A percentile compares a stretch with the other conserved stretches of the same genome.
phyloP scores from a whole-genome alignment of 1,284 basidiomycete genomes.

The Apiotrichum sp. region DNA sequence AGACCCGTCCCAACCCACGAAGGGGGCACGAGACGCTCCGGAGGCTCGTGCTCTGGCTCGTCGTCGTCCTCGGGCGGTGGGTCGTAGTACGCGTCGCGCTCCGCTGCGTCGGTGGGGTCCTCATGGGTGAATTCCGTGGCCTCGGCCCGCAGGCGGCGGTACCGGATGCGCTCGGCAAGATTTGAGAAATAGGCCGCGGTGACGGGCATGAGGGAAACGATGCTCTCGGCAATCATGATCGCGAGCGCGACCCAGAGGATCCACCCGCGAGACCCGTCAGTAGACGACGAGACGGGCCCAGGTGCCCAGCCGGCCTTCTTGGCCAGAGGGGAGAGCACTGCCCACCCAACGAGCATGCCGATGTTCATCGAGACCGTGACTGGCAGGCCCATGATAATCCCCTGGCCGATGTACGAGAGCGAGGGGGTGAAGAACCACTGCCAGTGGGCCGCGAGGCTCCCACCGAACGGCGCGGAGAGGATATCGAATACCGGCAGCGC shows the following conservation, averaged over 20 bases:
- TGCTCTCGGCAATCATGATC: slow-evolving; percentile 83
- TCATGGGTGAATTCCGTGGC: slow-evolving; percentile 4
- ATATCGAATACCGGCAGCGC: slow-evolving; percentile 83
- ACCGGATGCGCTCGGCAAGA: slow-evolving; percentile 22
- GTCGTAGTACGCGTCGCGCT: slow-evolving; percentile 35
- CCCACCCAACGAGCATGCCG: slow-evolving; percentile 96
- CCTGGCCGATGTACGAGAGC: slow-evolving; percentile 84
- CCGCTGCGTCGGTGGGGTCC: slow-evolving; percentile 16
- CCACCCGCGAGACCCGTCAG: slow-evolving; percentile 79
- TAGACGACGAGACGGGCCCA: slow-evolving; percentile 76
- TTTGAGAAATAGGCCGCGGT: slow-evolving; percentile 54
- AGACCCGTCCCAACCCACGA: slow-evolving; percentile 72
- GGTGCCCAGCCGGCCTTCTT: slow-evolving; percentile 82
- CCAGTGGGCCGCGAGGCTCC: slow-evolving; percentile 71
- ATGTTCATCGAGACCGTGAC: slow-evolving; percentile 90
- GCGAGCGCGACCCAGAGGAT: slow-evolving; percentile 91
- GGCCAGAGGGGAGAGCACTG: slow-evolving; percentile 75
- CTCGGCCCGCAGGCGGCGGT: slow-evolving; percentile 16
- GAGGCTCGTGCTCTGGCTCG: slow-evolving; percentile 68
- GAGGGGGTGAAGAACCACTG: slow-evolving; percentile 93
- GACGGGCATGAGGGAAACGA: slow-evolving; percentile 76
- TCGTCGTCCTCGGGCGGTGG: slow-evolving; percentile 42
- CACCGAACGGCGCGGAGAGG: slow-evolving; percentile 49
- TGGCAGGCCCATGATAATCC: slow-evolving; percentile 96
- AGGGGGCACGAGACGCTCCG: slow-evolving; percentile 71